Base-by-base conservation (phyloP, 2,329 filamentous ascomycete species). In the Alternaria arborescens region DNA sequence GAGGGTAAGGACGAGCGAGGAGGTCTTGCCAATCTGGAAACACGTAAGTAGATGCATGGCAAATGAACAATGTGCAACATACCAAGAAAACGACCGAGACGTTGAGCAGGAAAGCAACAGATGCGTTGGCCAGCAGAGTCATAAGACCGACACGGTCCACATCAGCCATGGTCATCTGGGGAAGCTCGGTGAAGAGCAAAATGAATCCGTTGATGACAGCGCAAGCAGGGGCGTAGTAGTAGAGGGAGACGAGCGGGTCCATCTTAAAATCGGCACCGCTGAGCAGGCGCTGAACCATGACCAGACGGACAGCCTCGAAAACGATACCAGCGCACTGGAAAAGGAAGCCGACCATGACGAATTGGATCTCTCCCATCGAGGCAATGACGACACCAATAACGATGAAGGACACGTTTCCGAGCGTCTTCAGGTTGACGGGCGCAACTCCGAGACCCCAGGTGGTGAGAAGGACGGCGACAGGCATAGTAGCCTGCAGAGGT, bases 311-410 rank as follows among this genome's bases (percentile, higher is more conserved):
- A 57, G 92, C 91, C 82, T 95, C 92, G 75, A 94, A 95, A 72
- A 90, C 78, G 74, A 95, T 90, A 74, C 92, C 92, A 58, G 85
- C 88, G 62, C 91, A 83, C 82, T 95, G 92, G 85, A 88, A 93
- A 65, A 93, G 78, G 81, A 95, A 91, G 66, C 92, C 92, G 67
- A 87, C 85, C 80, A 91, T 83, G 73, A 92, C 91, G 77, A 99
- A 99, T 78, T 94, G 89, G 80, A 99, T 96, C 84, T 99, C 95
- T 74, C 95, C 95, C 66, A 97, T 87, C 1, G 94, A 97, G 51
- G 95, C 95, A 75, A 99, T 93, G 68, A 97, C 84, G 71, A 98
- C 94, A 85, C 95, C 95, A 54, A 98, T 80, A 53, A 98, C 95
- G 73, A 99, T 99, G 77, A 94, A 87, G 42, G 92, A 95, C 64